These are phyloP conservation scores for Zymoseptoria passerinii DNA, from an alignment of 2,329 filamentous ascomycete genomes.

Conservation along the genomic window DNA sequence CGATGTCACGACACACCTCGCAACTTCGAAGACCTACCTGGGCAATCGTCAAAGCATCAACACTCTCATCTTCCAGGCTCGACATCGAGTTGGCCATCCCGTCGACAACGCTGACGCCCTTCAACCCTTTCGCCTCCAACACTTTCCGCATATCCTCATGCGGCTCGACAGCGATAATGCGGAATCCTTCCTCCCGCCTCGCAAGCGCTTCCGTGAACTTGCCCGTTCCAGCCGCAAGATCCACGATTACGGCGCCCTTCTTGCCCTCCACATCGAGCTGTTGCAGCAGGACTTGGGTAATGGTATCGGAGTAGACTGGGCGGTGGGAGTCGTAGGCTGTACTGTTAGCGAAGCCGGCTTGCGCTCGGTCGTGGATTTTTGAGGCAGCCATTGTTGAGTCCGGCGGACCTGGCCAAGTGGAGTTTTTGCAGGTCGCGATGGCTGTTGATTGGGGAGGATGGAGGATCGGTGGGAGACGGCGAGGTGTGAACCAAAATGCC, in stretches of 20 bases:
- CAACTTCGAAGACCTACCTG: conserved; percentile 47
- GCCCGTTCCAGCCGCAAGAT: conserved; percentile 61
- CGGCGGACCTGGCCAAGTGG: not conserved
- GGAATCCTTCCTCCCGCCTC: conserved; percentile 49
- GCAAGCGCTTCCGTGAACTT: conserved; percentile 61
- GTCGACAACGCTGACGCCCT: conserved; percentile 46
- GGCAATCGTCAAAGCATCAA: conserved; percentile 58
- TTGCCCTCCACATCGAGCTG: conserved; percentile 44
- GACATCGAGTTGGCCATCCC: conserved; percentile 53
- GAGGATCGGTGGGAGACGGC: not conserved
- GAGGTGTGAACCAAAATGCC: not conserved
- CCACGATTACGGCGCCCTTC: conserved; percentile 44
- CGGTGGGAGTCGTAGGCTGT: conserved; percentile 58
- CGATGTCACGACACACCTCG: not conserved
- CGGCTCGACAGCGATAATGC: conserved; percentile 57
- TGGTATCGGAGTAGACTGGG: conserved; percentile 55
- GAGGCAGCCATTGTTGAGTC: not conserved
- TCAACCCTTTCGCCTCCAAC: conserved; percentile 51
- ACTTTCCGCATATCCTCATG: conserved; percentile 57
- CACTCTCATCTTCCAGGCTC: conserved; percentile 47
- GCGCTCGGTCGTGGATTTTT: conserved; percentile 26
- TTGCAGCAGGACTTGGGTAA: conserved; percentile 51
- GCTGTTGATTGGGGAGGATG: not conserved
- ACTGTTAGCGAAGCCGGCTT: conserved; percentile 55
- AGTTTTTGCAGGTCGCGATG: not conserved